Percentiles rank a stretch among this genome's conserved stretches.
These are phyloP conservation scores for Neonectria sp. DNA, from an alignment of 2,329 filamentous ascomycete genomes.

Conservation along the genomic window DNA sequence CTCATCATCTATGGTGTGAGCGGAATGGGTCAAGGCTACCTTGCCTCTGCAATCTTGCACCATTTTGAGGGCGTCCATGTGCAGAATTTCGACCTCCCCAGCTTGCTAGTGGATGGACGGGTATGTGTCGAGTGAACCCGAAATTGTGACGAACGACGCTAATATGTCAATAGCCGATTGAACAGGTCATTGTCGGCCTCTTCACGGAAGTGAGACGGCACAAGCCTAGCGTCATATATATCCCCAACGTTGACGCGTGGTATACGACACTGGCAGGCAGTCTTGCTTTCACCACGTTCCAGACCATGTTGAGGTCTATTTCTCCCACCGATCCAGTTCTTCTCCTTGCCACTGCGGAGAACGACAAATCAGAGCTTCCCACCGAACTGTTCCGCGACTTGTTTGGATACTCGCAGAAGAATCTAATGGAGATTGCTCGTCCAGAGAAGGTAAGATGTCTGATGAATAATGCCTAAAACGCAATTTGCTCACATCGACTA, in stretches of 20 bases:
- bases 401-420: conserved; percentile 89
- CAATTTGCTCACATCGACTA: conserved; percentile 46
- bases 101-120: conserved; percentile 86
- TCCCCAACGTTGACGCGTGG: conserved; percentile 93
- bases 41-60: conserved; percentile 88
- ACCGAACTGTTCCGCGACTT: conserved; percentile 79
- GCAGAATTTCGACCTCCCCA: conserved; percentile 93
- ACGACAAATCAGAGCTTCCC: conserved; percentile 73
- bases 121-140: conserved; percentile 61
- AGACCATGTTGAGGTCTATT: conserved; percentile 84
- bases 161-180: conserved; percentile 70
- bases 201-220: conserved; percentile 95
- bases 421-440: conserved; percentile 78
- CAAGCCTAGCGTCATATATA: conserved; percentile 95
- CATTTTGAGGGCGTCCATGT: conserved; percentile 95
- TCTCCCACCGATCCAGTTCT: conserved; percentile 93
- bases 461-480: not conserved
- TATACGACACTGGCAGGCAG: conserved; percentile 75
- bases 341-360: conserved; percentile 87
- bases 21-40: conserved; percentile 95
- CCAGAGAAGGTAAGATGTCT: conserved; percentile 72
- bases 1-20: conserved; percentile 85
- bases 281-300: conserved; percentile 84
- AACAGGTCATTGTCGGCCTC: conserved; percentile 90
- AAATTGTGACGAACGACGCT: conserved; percentile 30